phyloP scores from a whole-genome alignment of 192 early-diverging fungal species.

The Haplosporangium gracile region DNA sequence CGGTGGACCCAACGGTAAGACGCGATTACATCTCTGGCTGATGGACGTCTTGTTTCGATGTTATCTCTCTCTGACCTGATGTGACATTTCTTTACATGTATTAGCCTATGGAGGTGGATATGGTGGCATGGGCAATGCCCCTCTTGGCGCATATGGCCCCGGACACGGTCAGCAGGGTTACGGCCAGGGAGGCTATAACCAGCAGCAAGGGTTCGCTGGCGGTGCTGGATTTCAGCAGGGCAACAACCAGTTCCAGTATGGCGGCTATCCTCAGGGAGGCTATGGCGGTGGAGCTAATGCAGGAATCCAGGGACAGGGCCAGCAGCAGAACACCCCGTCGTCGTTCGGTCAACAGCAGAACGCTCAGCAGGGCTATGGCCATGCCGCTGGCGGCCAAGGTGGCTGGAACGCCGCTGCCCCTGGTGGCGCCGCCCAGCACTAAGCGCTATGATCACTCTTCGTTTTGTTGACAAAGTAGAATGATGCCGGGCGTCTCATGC shows the following conservation, averaged over 20 bases:
- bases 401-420: constrained; percentile 35
- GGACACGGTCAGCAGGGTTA: constrained; percentile 22
- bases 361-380: constrained; percentile 1
- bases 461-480: background rate
- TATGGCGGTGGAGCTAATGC: constrained; percentile 22
- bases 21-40: no score
- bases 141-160: constrained; percentile 32
- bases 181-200: constrained; percentile 21
- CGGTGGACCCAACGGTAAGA: constrained; percentile 47
- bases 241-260: constrained; percentile 36
- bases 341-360: constrained; percentile 20
- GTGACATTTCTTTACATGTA: background rate
- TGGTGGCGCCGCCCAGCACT: constrained; percentile 31
- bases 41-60: no score
- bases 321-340: constrained; percentile 16
- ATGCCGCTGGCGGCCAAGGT: constrained; percentile 24
- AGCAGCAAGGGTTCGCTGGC: constrained; percentile 33
- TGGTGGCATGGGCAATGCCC: constrained; percentile 40
- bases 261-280: constrained; percentile 29
- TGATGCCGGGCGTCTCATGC: background rate
- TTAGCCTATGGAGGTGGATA: constrained; percentile 45
- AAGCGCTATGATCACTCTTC: background rate
- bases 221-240: constrained; percentile 32
- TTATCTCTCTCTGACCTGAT: no score
- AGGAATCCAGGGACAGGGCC: constrained; percentile 32